Evolutionary conservation across 805 yeast species (phyloP).

Genomic region (Candida germanica): DNA sequence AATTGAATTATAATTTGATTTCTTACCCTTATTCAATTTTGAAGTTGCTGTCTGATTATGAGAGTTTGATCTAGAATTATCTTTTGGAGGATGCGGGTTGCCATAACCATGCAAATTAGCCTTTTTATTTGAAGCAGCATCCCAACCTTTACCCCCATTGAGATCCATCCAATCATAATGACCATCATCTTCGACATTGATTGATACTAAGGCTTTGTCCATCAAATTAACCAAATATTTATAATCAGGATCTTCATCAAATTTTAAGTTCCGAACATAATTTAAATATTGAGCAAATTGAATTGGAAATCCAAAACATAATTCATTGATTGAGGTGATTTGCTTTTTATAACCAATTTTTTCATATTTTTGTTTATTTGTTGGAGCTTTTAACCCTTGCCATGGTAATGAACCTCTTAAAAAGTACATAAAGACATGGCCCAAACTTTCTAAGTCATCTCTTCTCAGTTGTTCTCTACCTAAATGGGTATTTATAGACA

Average conservation of each 20-base stretch:
- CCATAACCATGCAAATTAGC: constrained; percentile 84
- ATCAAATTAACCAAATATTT: constrained; percentile 73
- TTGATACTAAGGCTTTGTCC: constrained; percentile 71
- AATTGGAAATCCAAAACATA: constrained; percentile 63
- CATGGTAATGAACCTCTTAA: constrained; percentile 79
- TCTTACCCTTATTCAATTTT: constrained; percentile 16
- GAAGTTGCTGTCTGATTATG: constrained; percentile 12
- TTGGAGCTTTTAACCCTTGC: constrained; percentile 88
- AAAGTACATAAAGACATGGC: constrained; percentile 79
- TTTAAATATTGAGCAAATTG: constrained; percentile 74
- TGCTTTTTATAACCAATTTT: constrained; percentile 81
- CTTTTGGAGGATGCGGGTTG: constrained; percentile 57
- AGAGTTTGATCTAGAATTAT: constrained; percentile 19
- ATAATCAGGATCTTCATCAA: constrained; percentile 80
- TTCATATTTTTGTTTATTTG: constrained; percentile 79
- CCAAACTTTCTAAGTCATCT: constrained; percentile 78
- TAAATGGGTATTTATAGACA: constrained; percentile 85
- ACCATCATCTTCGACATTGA: constrained; percentile 44
- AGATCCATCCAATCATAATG: constrained; percentile 80
- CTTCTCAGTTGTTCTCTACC: constrained; percentile 82
- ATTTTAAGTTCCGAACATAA: constrained; percentile 63
- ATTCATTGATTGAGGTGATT: constrained; percentile 59
- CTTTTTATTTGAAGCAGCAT: constrained; percentile 67
- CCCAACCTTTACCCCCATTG: constrained; percentile 82
- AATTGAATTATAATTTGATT: constrained; percentile 16